Conservation (phyloP, 1,139 yeast species). For the Kodamaea plutei region DNA sequence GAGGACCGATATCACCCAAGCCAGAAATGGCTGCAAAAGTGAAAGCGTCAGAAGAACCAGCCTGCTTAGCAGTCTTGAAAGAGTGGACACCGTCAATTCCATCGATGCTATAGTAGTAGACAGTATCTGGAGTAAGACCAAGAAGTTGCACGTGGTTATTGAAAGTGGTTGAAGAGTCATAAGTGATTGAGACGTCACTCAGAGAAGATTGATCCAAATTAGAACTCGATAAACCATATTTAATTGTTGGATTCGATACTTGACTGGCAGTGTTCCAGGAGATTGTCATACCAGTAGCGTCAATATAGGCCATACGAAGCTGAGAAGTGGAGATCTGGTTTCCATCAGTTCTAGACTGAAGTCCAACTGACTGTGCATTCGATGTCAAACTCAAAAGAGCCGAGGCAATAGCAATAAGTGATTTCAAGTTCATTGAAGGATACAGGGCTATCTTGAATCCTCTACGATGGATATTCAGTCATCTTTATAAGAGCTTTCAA, state of each 20-base stretch:
- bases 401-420: no score
- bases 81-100: conserved; percentile 2
- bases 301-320: conserved; percentile 5
- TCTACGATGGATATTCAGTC: no score
- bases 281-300: conserved; percentile 4
- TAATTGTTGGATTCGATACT: conserved; percentile 3
- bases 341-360: no score
- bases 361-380: no score
- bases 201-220: conserved; percentile 4
- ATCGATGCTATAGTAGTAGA: conserved; percentile 4
- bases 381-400: no score
- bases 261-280: conserved; percentile 5
- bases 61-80: conserved; percentile 4
- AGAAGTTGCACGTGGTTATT: conserved; percentile 5
- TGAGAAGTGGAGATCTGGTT: no score
- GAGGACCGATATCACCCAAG: conserved; percentile 5
- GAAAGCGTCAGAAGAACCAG: conserved; percentile 3
- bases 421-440: no score
- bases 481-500: no score
- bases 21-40: conserved; percentile 5
- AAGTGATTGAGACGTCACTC: conserved; percentile 4
- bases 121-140: conserved; percentile 5
- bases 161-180: conserved; percentile 3
- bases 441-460: no score
- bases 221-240: conserved; percentile 2